phyloP scores from a whole-genome alignment of 306 rosid species.

The Medicago lupulina region DNA sequence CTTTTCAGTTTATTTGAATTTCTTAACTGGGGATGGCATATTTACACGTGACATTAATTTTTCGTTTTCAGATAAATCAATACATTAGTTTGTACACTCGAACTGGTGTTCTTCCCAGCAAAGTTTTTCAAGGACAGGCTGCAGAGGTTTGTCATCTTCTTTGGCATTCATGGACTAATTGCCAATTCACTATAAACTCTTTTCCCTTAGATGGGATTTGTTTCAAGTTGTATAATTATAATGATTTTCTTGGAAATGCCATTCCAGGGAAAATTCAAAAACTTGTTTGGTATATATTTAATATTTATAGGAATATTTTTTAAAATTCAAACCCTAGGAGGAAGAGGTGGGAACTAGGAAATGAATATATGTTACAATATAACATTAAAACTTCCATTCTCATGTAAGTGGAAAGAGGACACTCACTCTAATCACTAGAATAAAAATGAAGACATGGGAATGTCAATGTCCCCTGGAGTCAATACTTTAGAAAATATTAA shows the following conservation, averaged over 20 bases:
- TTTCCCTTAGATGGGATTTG: background rate
- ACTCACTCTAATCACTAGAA: background rate
- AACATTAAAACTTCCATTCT: too few species aligned
- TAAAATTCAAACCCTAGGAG: background rate
- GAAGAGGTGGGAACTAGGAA: too few species aligned
- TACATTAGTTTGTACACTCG: constrained; percentile 76
- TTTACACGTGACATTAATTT: constrained; percentile 19
- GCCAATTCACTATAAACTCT: constrained; percentile 3
- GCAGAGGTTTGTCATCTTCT: constrained; percentile 65
- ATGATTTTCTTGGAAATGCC: background rate
- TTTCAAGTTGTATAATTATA: constrained; percentile 1
- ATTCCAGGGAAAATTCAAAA: background rate
- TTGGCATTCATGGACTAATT: constrained; percentile 27
- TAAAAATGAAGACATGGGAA: background rate
- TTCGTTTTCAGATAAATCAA: constrained; percentile 68
- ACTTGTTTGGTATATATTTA: background rate
- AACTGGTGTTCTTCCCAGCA: constrained; percentile 80
- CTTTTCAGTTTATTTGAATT: constrained; percentile 15
- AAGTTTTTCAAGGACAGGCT: constrained; percentile 77
- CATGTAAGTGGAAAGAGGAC: background rate
- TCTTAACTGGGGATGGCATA: constrained; percentile 8
- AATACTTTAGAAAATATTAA: background rate
- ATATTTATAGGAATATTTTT: background rate
- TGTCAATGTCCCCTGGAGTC: background rate
- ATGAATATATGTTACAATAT: too few species aligned